Evolutionary conservation across 2,329 filamentous ascomycete genomes (phyloP).

Genomic region (Sphaerulina musiva): DNA sequence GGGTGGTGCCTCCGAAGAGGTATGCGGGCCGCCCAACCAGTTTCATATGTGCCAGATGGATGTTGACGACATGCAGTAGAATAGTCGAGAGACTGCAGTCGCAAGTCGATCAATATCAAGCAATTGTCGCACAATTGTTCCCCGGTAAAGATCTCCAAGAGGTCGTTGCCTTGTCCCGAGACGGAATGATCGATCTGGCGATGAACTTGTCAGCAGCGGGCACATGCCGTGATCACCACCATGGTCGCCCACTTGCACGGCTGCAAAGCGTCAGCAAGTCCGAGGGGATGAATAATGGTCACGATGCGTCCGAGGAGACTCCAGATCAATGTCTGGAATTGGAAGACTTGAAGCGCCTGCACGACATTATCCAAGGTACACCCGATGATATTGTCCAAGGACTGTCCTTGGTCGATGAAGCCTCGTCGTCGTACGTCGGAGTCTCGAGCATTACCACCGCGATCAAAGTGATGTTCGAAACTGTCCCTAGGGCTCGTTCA

Average conservation of each 20-base stretch:
- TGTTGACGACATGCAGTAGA: slow-evolving; percentile 45
- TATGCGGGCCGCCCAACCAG: slow-evolving; percentile 37
- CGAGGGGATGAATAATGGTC: slow-evolving; percentile 45
- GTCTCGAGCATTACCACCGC: slow-evolving; percentile 32
- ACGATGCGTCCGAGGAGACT: slow-evolving; percentile 62
- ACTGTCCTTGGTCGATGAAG: slow-evolving; percentile 29
- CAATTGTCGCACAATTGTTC: slow-evolving; percentile 40
- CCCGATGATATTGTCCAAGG: slow-evolving; percentile 31
- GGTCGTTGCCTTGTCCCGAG: slow-evolving; percentile 36
- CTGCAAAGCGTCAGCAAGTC: slow-evolving; percentile 34
- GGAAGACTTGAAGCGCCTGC: slow-evolving; percentile 53
- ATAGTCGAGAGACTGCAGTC: slow-evolving; percentile 48
- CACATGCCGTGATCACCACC: slow-evolving; percentile 28
- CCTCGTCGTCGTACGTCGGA: slow-evolving; percentile 29
- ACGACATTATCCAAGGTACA: slow-evolving; percentile 39
- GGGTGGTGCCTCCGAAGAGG: slow-evolving; percentile 72
- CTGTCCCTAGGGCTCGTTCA: slow-evolving; percentile 25
- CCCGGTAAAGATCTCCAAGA: slow-evolving; percentile 39
- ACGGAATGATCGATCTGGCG: slow-evolving; percentile 43
- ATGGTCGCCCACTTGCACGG: slow-evolving; percentile 1
- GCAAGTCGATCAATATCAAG: slow-evolving; percentile 44
- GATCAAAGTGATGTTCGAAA: slow-evolving; percentile 32
- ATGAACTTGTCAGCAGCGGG: slow-evolving; percentile 38
- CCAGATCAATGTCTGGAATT: slow-evolving; percentile 58
- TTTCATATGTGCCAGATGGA: not conserved